phyloP scores from a whole-genome alignment of 371 early-diverging fungal genomes.

The Lichtheimia ornata region DNA sequence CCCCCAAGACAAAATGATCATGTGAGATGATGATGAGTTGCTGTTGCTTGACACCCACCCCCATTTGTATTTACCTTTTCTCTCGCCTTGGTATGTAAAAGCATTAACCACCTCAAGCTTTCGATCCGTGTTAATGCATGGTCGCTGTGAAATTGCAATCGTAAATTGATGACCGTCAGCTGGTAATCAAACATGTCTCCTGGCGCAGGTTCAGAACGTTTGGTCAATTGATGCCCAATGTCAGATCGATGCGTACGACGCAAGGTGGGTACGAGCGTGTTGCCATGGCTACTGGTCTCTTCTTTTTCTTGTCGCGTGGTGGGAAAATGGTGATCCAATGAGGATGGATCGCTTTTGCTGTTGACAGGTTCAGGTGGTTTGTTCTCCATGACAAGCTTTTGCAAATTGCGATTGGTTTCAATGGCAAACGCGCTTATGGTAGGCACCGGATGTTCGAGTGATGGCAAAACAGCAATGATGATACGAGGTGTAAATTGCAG shows the following conservation, averaged over 20 bases:
- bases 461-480: constrained; percentile 75
- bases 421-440: constrained; percentile 68
- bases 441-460: constrained; percentile 67
- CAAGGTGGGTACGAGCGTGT: background rate
- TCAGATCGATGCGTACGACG: constrained; percentile 5
- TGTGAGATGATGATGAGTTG: background rate
- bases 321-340: too few relatives aligned
- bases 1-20: background rate
- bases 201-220: constrained; percentile 14
- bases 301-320: background rate
- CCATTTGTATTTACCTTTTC: constrained; percentile 43
- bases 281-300: background rate
- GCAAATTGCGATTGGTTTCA: constrained; percentile 72
- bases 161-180: constrained; percentile 72
- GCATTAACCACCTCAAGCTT: constrained; percentile 87
- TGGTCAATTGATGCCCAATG: background rate
- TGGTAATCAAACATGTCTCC: constrained; percentile 77
- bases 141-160: constrained; percentile 75
- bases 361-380: constrained; percentile 5
- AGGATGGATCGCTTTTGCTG: background rate
- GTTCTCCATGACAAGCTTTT: constrained; percentile 63
- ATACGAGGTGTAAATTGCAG: constrained; percentile 75
- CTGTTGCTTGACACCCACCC: background rate
- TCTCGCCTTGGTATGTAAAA: constrained; percentile 89
- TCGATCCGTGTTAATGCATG: constrained; percentile 87